A percentile compares a stretch with the other conserved stretches of the same genome.
phyloP scores from a whole-genome alignment of 208 protist genomes.

The Crithidia mellificae region DNA sequence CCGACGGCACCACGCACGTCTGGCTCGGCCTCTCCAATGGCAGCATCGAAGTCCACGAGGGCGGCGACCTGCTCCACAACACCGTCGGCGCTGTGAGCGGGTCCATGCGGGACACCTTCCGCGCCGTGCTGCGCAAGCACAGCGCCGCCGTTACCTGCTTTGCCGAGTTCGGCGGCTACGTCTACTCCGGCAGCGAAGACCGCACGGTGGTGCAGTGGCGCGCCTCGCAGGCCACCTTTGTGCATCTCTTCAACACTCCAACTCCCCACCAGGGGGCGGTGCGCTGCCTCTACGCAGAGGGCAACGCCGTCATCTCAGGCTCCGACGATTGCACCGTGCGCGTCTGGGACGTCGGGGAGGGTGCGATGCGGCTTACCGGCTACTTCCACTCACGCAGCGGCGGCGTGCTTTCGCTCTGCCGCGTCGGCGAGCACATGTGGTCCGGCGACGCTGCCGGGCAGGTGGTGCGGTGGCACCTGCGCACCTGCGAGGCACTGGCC shows the following conservation, averaged over 20 bases:
- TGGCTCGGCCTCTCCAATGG: slow-evolving; percentile 86
- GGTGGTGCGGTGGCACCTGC: slow-evolving; percentile 69
- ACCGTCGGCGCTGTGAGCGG: background rate
- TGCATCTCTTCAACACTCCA: slow-evolving; percentile 44
- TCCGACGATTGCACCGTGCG: slow-evolving; percentile 78
- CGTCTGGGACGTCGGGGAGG: slow-evolving; percentile 82
- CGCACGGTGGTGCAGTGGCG: slow-evolving; percentile 77
- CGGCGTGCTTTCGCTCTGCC: slow-evolving; percentile 69
- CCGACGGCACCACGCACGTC: slow-evolving; percentile 39
- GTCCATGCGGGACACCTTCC: slow-evolving; percentile 18
- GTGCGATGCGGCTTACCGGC: slow-evolving; percentile 59
- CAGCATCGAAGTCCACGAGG: slow-evolving; percentile 71
- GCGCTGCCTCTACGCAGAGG: slow-evolving; percentile 80
- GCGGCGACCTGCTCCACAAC: slow-evolving; percentile 27
- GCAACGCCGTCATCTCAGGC: slow-evolving; percentile 77
- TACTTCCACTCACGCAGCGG: slow-evolving; percentile 72
- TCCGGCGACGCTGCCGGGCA: slow-evolving; percentile 74
- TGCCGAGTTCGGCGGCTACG: slow-evolving; percentile 76
- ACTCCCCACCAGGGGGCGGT: slow-evolving; percentile 51
- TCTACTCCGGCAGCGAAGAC: slow-evolving; percentile 79
- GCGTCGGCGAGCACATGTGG: slow-evolving; percentile 80
- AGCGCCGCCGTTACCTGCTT: slow-evolving; percentile 67
- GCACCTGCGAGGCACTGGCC: slow-evolving; percentile 66
- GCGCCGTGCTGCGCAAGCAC: slow-evolving; percentile 47
- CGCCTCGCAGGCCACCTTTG: slow-evolving; percentile 32